Evolutionary conservation across 257 asterid species (phyloP), one percentile per base, ranked within the genome.

Genomic region (Thymus mandschuricus): DNA sequence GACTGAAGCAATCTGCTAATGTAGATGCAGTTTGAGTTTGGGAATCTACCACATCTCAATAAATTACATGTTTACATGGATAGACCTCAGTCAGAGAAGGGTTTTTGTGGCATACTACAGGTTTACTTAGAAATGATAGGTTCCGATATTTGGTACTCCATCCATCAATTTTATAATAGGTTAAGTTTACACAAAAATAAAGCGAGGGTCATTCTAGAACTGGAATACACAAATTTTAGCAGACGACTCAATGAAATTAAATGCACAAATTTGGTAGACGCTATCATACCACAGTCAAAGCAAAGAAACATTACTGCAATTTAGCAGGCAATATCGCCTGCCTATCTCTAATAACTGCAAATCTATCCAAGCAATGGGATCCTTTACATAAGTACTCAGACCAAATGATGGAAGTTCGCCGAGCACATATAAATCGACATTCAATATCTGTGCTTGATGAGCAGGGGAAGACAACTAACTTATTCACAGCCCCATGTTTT

Each of bases 401-500:
- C 21, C 0, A 46, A 58, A 10, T 11, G 0, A 12, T 8, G 10
- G 9, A 30, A 33, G 29, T 59, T 46, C 15, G 64, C 59, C 46
- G 60, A 59, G 40, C 50, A 49, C 57, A 41, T 5, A 52, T 5
- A 8, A 29, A 29, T n/a, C 59, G 58, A 5, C 15, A 15, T 44
- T 6, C 27, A 49, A 54, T 11, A 54, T 69, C 54, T 69, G 33
- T 29, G 33, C n/a, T 21, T 13, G 60, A 48, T 49, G 40, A 62
- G 49, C 63, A 51, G n/a, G 64, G 60, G 1, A 38, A 51, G 64
- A 46, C 33, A 56, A 13, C 56, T 55, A 56, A 13, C 56, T 55
- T 35, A 35, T 4, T 68, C 64, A 55, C 27, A 33, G 55, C 6
- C 34, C 6, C 12, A 46, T 10, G 11, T 10, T 4, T 63, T 43